A percentile compares a stretch with the other conserved stretches of the same genome.
Evolutionary conservation across 2,329 filamentous ascomycete species (phyloP).

Genomic region (Orbilia javanica): DNA sequence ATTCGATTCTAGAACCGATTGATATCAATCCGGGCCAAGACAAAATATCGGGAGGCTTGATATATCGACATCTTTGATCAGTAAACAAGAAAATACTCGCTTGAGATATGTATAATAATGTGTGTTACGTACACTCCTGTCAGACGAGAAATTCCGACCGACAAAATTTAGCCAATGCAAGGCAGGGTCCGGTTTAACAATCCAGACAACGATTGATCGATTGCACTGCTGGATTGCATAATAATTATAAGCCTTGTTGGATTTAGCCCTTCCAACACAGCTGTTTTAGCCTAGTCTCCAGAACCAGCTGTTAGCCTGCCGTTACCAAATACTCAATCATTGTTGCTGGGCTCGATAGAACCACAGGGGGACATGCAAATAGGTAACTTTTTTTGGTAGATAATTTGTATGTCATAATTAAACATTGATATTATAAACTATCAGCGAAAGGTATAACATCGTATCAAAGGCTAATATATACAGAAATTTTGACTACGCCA

Average conservation of each 20-base stretch:
- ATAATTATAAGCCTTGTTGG: neutral
- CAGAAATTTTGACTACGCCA: constrained; percentile 32
- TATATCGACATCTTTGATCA: neutral
- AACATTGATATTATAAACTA: constrained; percentile 16
- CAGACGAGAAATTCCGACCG: neutral
- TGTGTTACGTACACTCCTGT: constrained; percentile 3
- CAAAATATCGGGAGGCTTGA: neutral
- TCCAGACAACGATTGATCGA: too few relatives aligned
- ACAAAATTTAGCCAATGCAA: constrained; percentile 13
- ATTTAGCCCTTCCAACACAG: neutral
- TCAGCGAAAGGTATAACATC: constrained; percentile 35
- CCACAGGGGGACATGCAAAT: too few relatives aligned
- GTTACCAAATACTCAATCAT: too few relatives aligned
- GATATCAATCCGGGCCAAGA: neutral
- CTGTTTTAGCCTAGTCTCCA: too few relatives aligned
- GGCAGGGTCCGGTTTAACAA: neutral
- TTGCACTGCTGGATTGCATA: too few relatives aligned
- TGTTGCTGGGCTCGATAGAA: too few relatives aligned
- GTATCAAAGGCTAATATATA: constrained; percentile 42
- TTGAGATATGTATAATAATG: neutral
- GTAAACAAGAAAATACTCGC: constrained; percentile 18
- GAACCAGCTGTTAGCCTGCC: too few relatives aligned
- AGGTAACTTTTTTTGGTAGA: too few relatives aligned
- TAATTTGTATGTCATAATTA: constrained; percentile 7
- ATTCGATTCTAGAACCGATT: constrained; percentile 21